Base-by-base conservation (phyloP, 176 grass and related monocot genomes). In the Ensete glaucum region DNA sequence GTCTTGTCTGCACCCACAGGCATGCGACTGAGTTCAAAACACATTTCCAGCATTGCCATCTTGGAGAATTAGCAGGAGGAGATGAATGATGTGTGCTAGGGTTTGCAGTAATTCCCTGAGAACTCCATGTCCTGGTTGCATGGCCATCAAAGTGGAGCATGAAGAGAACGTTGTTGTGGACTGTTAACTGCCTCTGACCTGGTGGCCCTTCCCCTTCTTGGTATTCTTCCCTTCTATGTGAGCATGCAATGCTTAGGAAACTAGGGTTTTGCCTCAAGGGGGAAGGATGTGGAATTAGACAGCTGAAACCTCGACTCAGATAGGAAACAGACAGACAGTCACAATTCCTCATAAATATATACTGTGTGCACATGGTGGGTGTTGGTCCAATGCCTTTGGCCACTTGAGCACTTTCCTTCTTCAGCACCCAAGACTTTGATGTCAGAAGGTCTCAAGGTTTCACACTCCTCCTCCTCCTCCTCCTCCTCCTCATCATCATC, bases 131-230 rank as follows among this genome's bases (percentile, higher is more conserved):
- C 57, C 57, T 17, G 15, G 15, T 62, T 62, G 57, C 57, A 62
- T 62, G 34, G 57, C 13, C 57, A 19, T 62, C 43, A 50, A 25
- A 70, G 48, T 50, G 27, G 67, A 50, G 49, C 65, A 73, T 54
- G 22, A 73, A 54, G 50, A 6, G 49, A 55, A 27, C 13, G 21
- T 26, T 73, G 71, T 73, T 73, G 71, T 73, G 71, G 71, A 73
- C 71, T 26, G 71, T 55, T 73, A 73, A 73, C 71, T 73, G 71
- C 71, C 22, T 55, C 71, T 26, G 71, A 73, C 71, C 53, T 14
- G 71, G 52, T 73, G 71, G 71, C 71, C 71, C 52, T 54, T 56
- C 51, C 71, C 50, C 27, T 54, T 73, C 48, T 20, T 34, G 11
- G 34, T 9, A 15, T 11, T 26, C 11, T 53, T 73, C 53, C 71